Base-by-base conservation (phyloP, 495 filamentous ascomycete genomes). In the Penicillium macrosclerotiorum region DNA sequence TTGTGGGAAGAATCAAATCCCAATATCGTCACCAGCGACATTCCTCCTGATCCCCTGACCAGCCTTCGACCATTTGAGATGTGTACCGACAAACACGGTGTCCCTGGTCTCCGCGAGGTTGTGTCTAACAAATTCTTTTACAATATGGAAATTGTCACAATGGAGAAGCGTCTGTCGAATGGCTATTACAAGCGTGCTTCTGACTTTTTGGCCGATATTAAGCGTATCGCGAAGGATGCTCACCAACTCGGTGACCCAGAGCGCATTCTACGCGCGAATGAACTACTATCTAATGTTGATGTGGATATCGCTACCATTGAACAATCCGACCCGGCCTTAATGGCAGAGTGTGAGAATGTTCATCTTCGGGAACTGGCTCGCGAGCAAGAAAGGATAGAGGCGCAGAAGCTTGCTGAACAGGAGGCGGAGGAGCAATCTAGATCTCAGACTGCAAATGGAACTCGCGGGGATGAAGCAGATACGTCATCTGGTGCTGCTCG, bases 141-240 rank as follows among this genome's bases (percentile, higher is more conserved):
- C 71, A 98, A 98, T 53, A 69, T 97, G 39, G 90, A 97, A 52
- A 84, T 88, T n/a, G 84, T 82, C 3, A 93, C 86, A 5, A 95
- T 98, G 43, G 93, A 98, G 71, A 89, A 93, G 57, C 84, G 93
- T 24, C 75, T 97, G 18, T 89, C 89, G 4, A 96, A 97, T 66
- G 93, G 94, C 14, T 97, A 86, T 64, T 98, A 98, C 67, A 89
- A 88, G 59, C 77, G 89, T 12, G 85, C 90, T 0, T 82, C 80
- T 46, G 90, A 96, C 56, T 98, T 95, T 55, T 66, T 93, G 41
- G 80, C 81, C 23, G 93, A 98, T 60, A 83, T 96, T 52, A 84
- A 86, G 55, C 78, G 82, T 32, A 66, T 98, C 3, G 83, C 83
- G 16, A 89, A 89, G 59, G 93, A 98, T 70, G 84, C 90, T 1